Base-by-base conservation (phyloP, 129 eudicot species). In the Glebionis coronaria region DNA sequence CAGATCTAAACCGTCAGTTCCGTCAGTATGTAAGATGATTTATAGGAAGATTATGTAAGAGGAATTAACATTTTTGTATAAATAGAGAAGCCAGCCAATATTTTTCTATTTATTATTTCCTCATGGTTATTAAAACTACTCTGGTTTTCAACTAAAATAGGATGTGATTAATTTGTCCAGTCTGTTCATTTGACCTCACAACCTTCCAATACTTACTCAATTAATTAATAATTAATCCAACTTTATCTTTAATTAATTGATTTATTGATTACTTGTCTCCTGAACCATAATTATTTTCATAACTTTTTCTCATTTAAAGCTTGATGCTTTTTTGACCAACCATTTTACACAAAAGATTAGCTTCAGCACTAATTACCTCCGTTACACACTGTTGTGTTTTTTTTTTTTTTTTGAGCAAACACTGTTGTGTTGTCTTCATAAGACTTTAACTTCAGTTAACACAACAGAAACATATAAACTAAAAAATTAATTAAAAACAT, bases 121-220 rank as follows among this genome's bases (percentile, higher is more conserved):
- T 3, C 12, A 1, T n/a, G 42, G 45, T 27, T 45, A 12, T 50
- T 52, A 19, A 23, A 14, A n/a, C n/a, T n/a, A n/a, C 61, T 56
- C 20, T 42, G 44, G 13, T 44, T 19, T 16, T 49, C 12, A 19
- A 18, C 12, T 11, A 56, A 74, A 65, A 61, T 66, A 62, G 1
- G 27, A 64, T 46, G 65, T 65, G 47, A 65, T 67, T 61, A 75
- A 67, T 61, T 16, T 67, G 81, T 78, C 74, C 68, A 70, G 77
- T 70, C 86, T 74, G 65, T 74, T 78, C 75, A 57, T 74, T 83
- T 74, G 81, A 71, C 88, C 84, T 73, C 70, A 53, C 70, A 67
- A 75, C 60, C 63, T 56, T 63, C 76, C 53, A 52, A 38, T 19
- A 44, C 12, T 63, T 69, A 59, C 15, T 73, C 4, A 44, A 61